A percentile compares a stretch with the other conserved stretches of the same genome.
Conservation (phyloP, 2,329 filamentous ascomycete species). For the Daldinia eschscholtzii region DNA sequence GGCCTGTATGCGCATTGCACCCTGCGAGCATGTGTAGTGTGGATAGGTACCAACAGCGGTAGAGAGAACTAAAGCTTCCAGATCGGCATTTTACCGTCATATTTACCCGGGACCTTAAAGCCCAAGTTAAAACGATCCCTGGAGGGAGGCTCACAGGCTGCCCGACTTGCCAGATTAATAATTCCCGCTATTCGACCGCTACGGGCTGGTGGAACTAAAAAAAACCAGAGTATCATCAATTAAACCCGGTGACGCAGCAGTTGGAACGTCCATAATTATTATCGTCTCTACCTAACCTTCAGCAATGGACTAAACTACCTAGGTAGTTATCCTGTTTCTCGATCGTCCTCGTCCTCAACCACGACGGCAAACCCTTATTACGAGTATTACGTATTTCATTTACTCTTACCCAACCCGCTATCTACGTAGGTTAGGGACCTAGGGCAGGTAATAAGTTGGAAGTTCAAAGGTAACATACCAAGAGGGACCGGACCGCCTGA, state of each 20-base stretch:
- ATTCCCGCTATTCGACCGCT: background rate
- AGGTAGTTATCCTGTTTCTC: too few species aligned
- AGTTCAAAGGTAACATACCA: background rate
- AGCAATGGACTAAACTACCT: too few species aligned
- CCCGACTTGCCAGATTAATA: background rate
- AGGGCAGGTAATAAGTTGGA: background rate
- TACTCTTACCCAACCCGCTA: background rate
- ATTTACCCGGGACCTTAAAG: slow-evolving; percentile 7
- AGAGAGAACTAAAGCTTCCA: slow-evolving; percentile 9
- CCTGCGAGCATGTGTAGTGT: slow-evolving; percentile 2
- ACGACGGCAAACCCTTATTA: background rate
- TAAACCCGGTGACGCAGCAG: background rate
- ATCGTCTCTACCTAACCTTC: too few species aligned
- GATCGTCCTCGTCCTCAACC: too few species aligned
- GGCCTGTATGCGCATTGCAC: background rate
- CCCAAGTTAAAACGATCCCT: slow-evolving; percentile 1
- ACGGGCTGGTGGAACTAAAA: background rate
- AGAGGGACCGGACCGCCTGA: background rate
- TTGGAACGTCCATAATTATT: too few species aligned
- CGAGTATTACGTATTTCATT: background rate
- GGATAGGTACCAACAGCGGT: slow-evolving; percentile 15
- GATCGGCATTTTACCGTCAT: slow-evolving; percentile 7
- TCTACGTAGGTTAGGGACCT: too few species aligned
- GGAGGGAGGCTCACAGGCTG: background rate
- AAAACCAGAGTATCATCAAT: background rate